Conservation (phyloP, 805 yeast genomes). For the Kuraishia ogatae region DNA sequence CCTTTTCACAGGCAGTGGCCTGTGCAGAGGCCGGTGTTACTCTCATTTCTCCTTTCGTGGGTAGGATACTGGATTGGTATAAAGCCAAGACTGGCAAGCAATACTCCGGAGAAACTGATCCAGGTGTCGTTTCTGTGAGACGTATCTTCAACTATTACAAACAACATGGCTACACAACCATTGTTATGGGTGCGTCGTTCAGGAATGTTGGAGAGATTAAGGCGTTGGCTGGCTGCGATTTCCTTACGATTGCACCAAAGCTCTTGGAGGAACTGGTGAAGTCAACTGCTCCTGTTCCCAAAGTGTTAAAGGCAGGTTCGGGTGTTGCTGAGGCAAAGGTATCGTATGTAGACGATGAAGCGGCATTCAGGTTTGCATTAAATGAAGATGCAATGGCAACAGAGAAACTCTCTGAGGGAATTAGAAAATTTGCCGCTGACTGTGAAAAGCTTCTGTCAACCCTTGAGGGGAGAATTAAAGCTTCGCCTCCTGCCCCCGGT, state of each 20-base stretch:
- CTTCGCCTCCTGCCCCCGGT: not conserved
- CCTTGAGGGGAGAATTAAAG: conserved; percentile 43
- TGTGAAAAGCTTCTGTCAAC: conserved; percentile 57
- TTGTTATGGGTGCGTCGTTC: conserved; percentile 96
- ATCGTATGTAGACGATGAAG: conserved; percentile 64
- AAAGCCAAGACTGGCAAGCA: conserved; percentile 77
- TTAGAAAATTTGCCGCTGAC: conserved; percentile 83
- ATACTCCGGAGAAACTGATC: conserved; percentile 61
- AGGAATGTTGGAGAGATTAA: conserved; percentile 84
- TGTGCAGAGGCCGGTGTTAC: conserved; percentile 89
- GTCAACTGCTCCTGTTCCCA: conserved; percentile 63
- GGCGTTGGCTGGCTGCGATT: conserved; percentile 88
- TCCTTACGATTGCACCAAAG: conserved; percentile 78
- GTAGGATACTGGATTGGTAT: conserved; percentile 91
- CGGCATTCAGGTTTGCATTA: conserved; percentile 69
- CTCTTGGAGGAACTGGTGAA: conserved; percentile 73
- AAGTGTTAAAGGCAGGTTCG: conserved; percentile 46
- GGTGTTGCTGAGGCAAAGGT: conserved; percentile 48
- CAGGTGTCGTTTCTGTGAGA: conserved; percentile 81
- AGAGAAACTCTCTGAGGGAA: conserved; percentile 87
- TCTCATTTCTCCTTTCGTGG: conserved; percentile 88
- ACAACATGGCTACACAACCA: conserved; percentile 82
- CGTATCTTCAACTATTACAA: conserved; percentile 85
- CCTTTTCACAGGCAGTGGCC: conserved; percentile 88
- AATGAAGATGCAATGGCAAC: conserved; percentile 93